These are phyloP conservation scores for Microdochium nivale DNA, from an alignment of 2,329 filamentous ascomycete species.

Conservation along the genomic window DNA sequence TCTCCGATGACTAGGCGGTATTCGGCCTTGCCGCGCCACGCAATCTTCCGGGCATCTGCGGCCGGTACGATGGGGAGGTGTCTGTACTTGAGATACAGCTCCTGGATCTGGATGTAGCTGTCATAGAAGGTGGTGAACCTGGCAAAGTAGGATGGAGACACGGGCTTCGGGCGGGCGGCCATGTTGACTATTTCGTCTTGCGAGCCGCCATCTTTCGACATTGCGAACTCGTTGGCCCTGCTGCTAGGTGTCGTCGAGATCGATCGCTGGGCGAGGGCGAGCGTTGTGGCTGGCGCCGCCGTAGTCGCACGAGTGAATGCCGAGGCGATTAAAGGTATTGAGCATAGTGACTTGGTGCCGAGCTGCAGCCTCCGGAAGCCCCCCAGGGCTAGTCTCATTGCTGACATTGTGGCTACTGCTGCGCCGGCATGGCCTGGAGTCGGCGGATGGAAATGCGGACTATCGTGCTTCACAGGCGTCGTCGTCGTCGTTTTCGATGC, in stretches of 20 bases:
- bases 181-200: slow-evolving; percentile 6
- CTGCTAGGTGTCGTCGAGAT: slow-evolving; percentile 1
- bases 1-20: slow-evolving; percentile 68
- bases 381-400: not conserved
- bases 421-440: not conserved
- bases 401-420: not conserved
- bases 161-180: slow-evolving; percentile 68
- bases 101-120: slow-evolving; percentile 64
- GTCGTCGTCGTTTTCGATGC: not conserved
- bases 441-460: not conserved
- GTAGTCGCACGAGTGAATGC: not conserved
- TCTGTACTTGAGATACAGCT: slow-evolving; percentile 62
- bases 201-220: not conserved
- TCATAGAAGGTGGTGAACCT: slow-evolving; percentile 81
- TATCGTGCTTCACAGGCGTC: not conserved
- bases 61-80: slow-evolving; percentile 61
- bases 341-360: not conserved
- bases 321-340: not conserved
- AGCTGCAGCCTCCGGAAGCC: not conserved
- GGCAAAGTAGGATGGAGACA: slow-evolving; percentile 92
- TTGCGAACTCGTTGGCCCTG: slow-evolving; percentile 4
- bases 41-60: slow-evolving; percentile 60
- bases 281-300: not conserved
- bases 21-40: slow-evolving; percentile 73
- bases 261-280: not conserved